Percentiles rank a stretch among this genome's conserved stretches.
Conservation (phyloP, 2,329 filamentous ascomycete species). For the Ploettnerulaceae sp. region DNA sequence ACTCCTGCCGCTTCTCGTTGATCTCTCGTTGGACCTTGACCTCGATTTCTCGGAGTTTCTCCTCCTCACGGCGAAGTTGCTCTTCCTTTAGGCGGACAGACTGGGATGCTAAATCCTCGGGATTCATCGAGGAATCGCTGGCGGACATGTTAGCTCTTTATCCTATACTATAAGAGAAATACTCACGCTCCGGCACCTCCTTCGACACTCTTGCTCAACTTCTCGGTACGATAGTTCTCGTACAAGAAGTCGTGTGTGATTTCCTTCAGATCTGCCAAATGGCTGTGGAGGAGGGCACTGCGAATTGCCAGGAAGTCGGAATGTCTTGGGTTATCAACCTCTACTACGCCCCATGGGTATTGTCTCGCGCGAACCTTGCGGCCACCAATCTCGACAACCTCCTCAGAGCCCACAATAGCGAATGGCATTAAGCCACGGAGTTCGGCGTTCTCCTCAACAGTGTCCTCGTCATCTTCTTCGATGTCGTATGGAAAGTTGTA, state of each 20-base stretch:
- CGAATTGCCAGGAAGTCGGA: slow-evolving; percentile 97
- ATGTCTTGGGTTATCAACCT: slow-evolving; percentile 98
- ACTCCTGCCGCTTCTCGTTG: slow-evolving; percentile 99
- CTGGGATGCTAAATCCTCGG: slow-evolving; percentile 92
- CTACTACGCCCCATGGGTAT: slow-evolving; percentile 98
- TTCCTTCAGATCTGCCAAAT: slow-evolving; percentile 97
- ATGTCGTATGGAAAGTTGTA: slow-evolving; percentile 99
- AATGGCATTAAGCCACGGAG: slow-evolving; percentile 97
- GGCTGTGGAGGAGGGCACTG: slow-evolving; percentile 93
- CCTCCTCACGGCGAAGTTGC: slow-evolving; percentile 96
- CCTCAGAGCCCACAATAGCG: slow-evolving; percentile 96
- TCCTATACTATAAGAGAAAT: slow-evolving; percentile 26
- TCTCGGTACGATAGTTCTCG: slow-evolving; percentile 99
- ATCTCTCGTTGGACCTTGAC: slow-evolving; percentile 99
- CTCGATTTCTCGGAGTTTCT: slow-evolving; percentile 99
- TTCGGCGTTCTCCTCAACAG: slow-evolving; percentile 98
- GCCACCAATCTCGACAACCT: slow-evolving; percentile 88
- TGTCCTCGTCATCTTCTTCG: slow-evolving; percentile 98
- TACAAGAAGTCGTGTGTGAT: slow-evolving; percentile 99
- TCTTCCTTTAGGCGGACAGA: slow-evolving; percentile 99
- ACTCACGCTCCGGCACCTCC: slow-evolving; percentile 83
- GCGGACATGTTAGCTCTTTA: slow-evolving; percentile 26
- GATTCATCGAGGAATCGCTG: slow-evolving; percentile 89
- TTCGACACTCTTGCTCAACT: slow-evolving; percentile 98
- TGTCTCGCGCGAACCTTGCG: slow-evolving; percentile 90